Base-by-base conservation (phyloP, 2,329 filamentous ascomycete species). In the Xylariaceae sp. region DNA sequence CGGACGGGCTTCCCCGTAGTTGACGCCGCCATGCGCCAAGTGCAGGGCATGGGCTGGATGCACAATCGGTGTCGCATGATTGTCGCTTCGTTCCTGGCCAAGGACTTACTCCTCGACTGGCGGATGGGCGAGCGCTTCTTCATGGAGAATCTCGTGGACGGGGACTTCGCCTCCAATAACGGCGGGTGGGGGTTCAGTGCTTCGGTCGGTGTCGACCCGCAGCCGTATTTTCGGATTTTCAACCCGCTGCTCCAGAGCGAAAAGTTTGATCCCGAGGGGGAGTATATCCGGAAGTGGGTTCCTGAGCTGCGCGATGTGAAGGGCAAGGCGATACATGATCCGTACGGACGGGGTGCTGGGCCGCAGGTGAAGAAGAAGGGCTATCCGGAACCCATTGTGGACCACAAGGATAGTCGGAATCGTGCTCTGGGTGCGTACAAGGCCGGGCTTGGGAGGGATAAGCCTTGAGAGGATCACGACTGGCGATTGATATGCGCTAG, bases 181-280 rank as follows among this genome's bases (percentile, higher is more conserved):
- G 78, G 80, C 28, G 80, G 80, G 3, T 83, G 80, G 79, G 81
- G 74, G n/a, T 76, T 74, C 53, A 65, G 69, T 31, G 71, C 71
- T 3, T 69, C 67, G 9, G 71, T 75, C 16, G 71, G 89, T 1
- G 88, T 91, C 6, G 90, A 95, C 68, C 88, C 90, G 1, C 89
- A 96, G 69, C 90, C 91, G 0, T 96, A 95, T 66, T 96, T 96
- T 58, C 80, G 90, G 6, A 88, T 96, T 47, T 96, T 96, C 71
- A 96, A 95, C 63, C 91, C 91, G 0, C 67, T 90, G 42, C 72
- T 89, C 16, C 91, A 96, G 73, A 90, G 87, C 60, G 89, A 94
- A 75, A 92, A 88, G 70, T 96, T 95, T 61, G 91, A 96, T 65
- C 74, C 80, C 0, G 75, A 87, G 0, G 92, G 90, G 0, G 82